Conservation (phyloP, 305 asterid species). For the Fraxinus latifolia region DNA sequence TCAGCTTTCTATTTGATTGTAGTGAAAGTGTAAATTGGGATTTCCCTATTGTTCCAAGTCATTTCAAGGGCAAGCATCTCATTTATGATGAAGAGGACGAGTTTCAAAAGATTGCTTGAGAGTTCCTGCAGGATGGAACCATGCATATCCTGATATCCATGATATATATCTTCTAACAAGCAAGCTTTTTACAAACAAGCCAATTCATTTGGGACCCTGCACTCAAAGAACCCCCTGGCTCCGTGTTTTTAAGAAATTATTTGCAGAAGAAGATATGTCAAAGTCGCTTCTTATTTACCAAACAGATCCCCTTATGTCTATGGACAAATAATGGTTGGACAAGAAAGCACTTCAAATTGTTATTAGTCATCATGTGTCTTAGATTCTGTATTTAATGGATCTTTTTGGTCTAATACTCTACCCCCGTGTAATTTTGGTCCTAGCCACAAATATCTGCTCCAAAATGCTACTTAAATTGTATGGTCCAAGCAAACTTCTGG, state of each 20-base stretch:
- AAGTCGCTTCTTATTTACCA: background rate
- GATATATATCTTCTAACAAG: background rate
- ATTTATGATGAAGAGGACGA: background rate
- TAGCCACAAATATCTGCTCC: background rate
- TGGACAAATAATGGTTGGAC: background rate
- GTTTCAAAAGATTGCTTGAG: background rate
- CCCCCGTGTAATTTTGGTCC: background rate
- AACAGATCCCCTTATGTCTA: background rate
- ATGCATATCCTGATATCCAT: background rate
- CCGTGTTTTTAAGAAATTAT: background rate
- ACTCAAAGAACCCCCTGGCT: background rate
- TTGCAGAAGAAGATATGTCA: background rate
- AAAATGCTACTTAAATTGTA: background rate
- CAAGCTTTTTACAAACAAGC: background rate
- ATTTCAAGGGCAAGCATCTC: background rate
- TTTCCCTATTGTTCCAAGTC: background rate
- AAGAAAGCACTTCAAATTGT: background rate
- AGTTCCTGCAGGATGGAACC: background rate
- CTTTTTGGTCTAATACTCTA: background rate
- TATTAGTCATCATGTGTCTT: background rate
- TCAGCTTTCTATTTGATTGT: background rate
- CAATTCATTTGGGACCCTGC: background rate
- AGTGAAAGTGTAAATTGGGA: background rate
- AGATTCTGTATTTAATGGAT: background rate
- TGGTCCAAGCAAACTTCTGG: slow-evolving; percentile 7